A percentile compares a stretch with the other conserved stretches of the same genome.
These are phyloP conservation scores for Neonectria hederae DNA, from an alignment of 2,329 filamentous ascomycete species.

Conservation along the genomic window DNA sequence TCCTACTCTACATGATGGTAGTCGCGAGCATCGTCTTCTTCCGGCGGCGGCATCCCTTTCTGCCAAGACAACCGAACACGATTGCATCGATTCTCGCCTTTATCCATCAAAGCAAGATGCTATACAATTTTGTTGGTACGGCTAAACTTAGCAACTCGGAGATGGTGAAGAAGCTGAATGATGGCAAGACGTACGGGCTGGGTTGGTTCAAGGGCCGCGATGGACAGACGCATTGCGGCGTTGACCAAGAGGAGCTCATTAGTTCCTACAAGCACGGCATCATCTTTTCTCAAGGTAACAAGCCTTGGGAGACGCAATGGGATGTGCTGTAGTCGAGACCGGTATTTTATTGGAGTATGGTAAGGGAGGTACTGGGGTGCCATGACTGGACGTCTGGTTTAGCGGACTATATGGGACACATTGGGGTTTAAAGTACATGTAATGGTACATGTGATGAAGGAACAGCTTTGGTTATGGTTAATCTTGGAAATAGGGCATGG, in stretches of 20 bases:
- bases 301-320: constrained; percentile 61
- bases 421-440: constrained; percentile 2
- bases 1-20: constrained; percentile 71
- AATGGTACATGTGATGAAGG: constrained; percentile 1
- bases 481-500: neutral
- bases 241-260: constrained; percentile 79
- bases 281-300: constrained; percentile 52
- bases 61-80: constrained; percentile 81
- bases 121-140: constrained; percentile 78
- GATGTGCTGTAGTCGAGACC: constrained; percentile 44
- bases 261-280: constrained; percentile 71
- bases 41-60: constrained; percentile 73
- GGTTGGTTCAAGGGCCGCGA: constrained; percentile 82
- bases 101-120: constrained; percentile 83
- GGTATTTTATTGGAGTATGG: constrained; percentile 11
- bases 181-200: constrained; percentile 73
- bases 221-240: constrained; percentile 76
- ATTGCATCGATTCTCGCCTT: constrained; percentile 81
- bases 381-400: neutral
- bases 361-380: neutral
- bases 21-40: constrained; percentile 69
- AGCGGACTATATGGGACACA: neutral
- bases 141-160: constrained; percentile 67
- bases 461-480: neutral
- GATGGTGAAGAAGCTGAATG: constrained; percentile 70